A percentile compares a stretch with the other conserved stretches of the same genome.
phyloP scores from a whole-genome alignment of 2,329 filamentous ascomycete genomes.

The Trichoderma atroviride region DNA sequence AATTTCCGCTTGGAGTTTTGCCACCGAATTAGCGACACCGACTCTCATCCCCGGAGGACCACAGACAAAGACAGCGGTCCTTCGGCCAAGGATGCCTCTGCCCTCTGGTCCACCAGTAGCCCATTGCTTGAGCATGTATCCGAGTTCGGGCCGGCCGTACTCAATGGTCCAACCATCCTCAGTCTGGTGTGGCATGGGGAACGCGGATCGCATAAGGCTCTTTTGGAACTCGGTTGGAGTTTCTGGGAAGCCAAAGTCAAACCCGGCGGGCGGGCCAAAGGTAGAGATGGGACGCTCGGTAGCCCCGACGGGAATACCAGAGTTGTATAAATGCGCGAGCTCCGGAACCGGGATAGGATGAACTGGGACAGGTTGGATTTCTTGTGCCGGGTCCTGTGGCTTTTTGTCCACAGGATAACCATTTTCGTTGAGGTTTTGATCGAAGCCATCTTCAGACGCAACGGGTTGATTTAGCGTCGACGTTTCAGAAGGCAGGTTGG shows the following conservation, averaged over 20 bases:
- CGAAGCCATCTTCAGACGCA: constrained; percentile 49
- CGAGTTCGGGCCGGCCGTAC: constrained; percentile 86
- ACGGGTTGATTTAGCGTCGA: constrained; percentile 34
- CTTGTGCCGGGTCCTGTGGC: constrained; percentile 34
- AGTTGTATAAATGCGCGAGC: constrained; percentile 59
- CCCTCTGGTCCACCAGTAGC: constrained; percentile 70
- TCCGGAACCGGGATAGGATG: constrained; percentile 52
- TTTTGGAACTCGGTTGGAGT: constrained; percentile 88
- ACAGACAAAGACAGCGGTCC: constrained; percentile 91
- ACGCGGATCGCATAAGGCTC: constrained; percentile 87
- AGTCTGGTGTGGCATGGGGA: constrained; percentile 68
- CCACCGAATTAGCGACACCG: constrained; percentile 84
- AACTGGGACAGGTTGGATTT: constrained; percentile 39
- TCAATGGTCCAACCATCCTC: constrained; percentile 87
- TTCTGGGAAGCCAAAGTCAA: constrained; percentile 79
- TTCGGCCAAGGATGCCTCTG: constrained; percentile 71
- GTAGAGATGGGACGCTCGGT: constrained; percentile 55
- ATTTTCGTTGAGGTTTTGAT: constrained; percentile 25
- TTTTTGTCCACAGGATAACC: constrained; percentile 49
- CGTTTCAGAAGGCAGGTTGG: constrained; percentile 38
- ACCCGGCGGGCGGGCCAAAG: constrained; percentile 63
- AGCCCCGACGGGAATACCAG: constrained; percentile 41
- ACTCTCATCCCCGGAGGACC: constrained; percentile 85
- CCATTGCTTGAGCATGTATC: constrained; percentile 83
- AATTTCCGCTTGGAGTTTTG: constrained; percentile 78